These are phyloP conservation scores for Puccinia novopanici DNA, from an alignment of 1,284 basidiomycete species.

Conservation along the genomic window DNA sequence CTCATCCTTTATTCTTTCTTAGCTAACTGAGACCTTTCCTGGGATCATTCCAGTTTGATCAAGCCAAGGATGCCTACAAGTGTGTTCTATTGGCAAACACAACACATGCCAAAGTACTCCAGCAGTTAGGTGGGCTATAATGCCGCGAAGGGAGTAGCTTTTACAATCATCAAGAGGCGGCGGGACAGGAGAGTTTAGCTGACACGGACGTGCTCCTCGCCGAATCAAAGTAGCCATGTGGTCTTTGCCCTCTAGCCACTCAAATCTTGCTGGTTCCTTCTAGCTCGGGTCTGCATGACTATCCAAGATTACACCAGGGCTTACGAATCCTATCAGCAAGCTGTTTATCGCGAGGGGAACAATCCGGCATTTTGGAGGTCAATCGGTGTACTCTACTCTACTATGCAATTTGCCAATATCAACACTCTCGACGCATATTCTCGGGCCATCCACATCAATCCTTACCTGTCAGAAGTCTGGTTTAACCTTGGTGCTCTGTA, in stretches of 20 bases:
- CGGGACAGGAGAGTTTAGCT: too few species aligned
- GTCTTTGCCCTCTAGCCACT: conserved; percentile 69
- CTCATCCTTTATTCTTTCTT: not conserved
- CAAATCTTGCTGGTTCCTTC: conserved; percentile 82
- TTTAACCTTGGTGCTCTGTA: conserved; percentile 96
- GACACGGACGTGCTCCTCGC: too few species aligned
- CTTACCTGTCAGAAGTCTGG: conserved; percentile 99
- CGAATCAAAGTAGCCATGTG: not conserved
- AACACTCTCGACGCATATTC: conserved; percentile 98
- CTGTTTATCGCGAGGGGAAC: conserved; percentile 95
- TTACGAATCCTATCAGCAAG: conserved; percentile 98
- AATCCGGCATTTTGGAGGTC: conserved; percentile 99
- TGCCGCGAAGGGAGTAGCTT: conserved; percentile 91
- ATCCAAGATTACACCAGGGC: conserved; percentile 99
- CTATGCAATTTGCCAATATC: conserved; percentile 99
- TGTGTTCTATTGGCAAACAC: conserved; percentile 92
- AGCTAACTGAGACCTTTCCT: not conserved
- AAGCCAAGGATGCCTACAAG: conserved; percentile 93
- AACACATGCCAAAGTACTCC: conserved; percentile 91
- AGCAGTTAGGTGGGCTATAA: conserved; percentile 96
- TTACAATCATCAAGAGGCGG: conserved; percentile 90
- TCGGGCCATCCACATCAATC: conserved; percentile 95
- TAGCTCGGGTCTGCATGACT: conserved; percentile 97
- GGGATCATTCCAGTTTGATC: conserved; percentile 67
- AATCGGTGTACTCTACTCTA: conserved; percentile 95